Base-by-base conservation (phyloP, 2,329 filamentous ascomycete species). In the Gaeumannomyces tritici region DNA sequence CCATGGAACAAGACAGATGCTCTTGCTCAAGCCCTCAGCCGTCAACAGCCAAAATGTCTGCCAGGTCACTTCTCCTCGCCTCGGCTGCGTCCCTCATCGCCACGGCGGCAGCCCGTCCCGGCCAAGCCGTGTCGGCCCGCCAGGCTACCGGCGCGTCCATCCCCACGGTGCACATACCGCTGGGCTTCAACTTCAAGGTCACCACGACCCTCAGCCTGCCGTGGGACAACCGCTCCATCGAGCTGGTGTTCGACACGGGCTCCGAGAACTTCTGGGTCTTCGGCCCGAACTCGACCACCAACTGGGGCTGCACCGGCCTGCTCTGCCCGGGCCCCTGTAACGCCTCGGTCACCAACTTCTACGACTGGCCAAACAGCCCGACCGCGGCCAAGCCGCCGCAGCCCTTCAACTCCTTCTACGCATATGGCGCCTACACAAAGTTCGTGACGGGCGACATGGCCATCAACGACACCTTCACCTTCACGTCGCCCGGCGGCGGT, bases 391-490 rank as follows among this genome's bases (percentile, higher is more conserved):
- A 57, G 2, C 63, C 62, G 1, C 13, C n/a, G 27, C 63, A 62
- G 61, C n/a, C 60, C 59, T 35, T 35, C 33, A 12, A 9, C 9
- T 35, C 33, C 27, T 33, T 62, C 6, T 66, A 65, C 54, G 63
- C 31, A 18, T 71, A 69, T 35, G 66, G 67, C 24, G 63, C 59
- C 42, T 56, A 60, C 35, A 59, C 62, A 51, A 70, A 70, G 65
- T 61, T 65, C 42, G 61, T 66, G 54, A 15, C 21, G 0, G 66
- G 66, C 35, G 9, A 63, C n/a, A 47, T 62, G 1, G 57, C 63
- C 31, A 58, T 69, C 47, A 67, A 69, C 42, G 69, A 70, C 63
- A 70, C 69, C 3, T 64, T 70, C 47, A 65, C 59, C n/a, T 70
- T 70, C 59, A 55, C 58, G 67, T 64, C 55, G 66, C 57, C 13